phyloP scores from a whole-genome alignment of 2,329 filamentous ascomycete genomes.

The Aspergillus sclerotialis region DNA sequence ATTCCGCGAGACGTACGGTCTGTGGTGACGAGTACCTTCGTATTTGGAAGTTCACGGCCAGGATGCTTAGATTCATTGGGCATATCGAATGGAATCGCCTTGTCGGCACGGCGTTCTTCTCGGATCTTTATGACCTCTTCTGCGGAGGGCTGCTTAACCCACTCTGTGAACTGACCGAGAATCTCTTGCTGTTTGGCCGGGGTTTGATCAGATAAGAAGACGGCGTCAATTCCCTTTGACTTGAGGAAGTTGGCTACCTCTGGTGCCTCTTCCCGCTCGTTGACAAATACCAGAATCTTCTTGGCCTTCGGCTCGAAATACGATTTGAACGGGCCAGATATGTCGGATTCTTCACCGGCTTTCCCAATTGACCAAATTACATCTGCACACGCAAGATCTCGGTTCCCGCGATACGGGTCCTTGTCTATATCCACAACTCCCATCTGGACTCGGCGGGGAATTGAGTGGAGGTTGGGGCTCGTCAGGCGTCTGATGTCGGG shows the following conservation, averaged over 20 bases:
- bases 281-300: conserved; percentile 91
- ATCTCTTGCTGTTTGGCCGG: conserved; percentile 72
- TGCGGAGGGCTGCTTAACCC: conserved; percentile 27
- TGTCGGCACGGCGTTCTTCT: conserved; percentile 23
- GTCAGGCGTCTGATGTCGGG: conserved; percentile 79
- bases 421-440: conserved; percentile 87
- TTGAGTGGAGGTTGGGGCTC: conserved; percentile 92
- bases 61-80: conserved; percentile 26
- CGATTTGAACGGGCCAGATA: conserved; percentile 22
- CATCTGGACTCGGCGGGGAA: conserved; percentile 87
- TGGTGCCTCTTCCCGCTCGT: conserved; percentile 83
- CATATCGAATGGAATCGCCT: conserved; percentile 35
- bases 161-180: conserved; percentile 63
- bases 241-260: conserved; percentile 72
- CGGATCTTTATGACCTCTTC: conserved; percentile 26
- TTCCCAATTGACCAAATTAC: conserved; percentile 90
- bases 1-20: conserved; percentile 90
- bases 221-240: conserved; percentile 80
- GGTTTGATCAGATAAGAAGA: conserved; percentile 76
- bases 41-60: conserved; percentile 58
- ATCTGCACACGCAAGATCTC: conserved; percentile 86
- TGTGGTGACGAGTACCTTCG: conserved; percentile 88
- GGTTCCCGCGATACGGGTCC: conserved; percentile 91
- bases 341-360: conserved; percentile 48
- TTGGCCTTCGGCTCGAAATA: conserved; percentile 56